A percentile compares a stretch with the other conserved stretches of the same genome.
phyloP scores from a whole-genome alignment of 495 filamentous ascomycete species.

The Copromyces sp. region DNA sequence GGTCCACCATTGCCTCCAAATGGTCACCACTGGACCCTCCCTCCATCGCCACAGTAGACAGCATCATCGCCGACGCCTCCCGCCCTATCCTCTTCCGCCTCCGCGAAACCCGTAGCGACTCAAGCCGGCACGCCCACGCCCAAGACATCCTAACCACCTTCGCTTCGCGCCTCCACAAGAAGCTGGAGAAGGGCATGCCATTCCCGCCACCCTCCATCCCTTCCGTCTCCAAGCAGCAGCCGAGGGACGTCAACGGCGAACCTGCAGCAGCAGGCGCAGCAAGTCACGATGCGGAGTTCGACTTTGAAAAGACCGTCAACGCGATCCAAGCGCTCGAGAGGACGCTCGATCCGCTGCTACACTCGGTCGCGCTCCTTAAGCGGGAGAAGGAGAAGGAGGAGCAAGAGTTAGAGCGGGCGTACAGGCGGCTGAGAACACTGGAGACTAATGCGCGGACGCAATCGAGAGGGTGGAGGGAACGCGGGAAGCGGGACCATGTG shows the following conservation, averaged over 20 bases:
- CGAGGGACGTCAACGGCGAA: not conserved
- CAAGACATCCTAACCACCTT: conserved; percentile 24
- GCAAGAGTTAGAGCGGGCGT: conserved; percentile 29
- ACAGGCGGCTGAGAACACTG: conserved; percentile 24
- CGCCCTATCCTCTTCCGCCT: conserved; percentile 33
- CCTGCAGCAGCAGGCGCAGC: not conserved
- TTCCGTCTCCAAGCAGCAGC: not conserved
- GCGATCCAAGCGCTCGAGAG: conserved; percentile 25
- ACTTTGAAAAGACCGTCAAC: conserved; percentile 34
- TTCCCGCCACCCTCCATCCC: conserved; percentile 27
- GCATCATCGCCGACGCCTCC: conserved; percentile 27
- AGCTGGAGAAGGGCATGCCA: conserved; percentile 30
- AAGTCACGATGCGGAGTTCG: conserved; percentile 30
- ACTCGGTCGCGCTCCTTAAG: conserved; percentile 31
- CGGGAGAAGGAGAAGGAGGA: conserved; percentile 32
- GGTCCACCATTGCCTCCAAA: conserved; percentile 33
- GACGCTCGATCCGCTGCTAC: conserved; percentile 34
- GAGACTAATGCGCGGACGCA: conserved; percentile 31
- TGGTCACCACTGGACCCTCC: conserved; percentile 31
- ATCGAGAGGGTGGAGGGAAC: conserved; percentile 25
- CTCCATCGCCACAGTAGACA: conserved; percentile 27
- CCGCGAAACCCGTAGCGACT: conserved; percentile 17
- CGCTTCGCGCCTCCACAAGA: conserved; percentile 23
- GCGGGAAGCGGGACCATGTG: conserved; percentile 29
- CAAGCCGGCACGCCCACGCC: conserved; percentile 24